These are phyloP conservation scores for Fraxinus baroniana DNA, from an alignment of 305 asterid genomes.

Conservation along the genomic window DNA sequence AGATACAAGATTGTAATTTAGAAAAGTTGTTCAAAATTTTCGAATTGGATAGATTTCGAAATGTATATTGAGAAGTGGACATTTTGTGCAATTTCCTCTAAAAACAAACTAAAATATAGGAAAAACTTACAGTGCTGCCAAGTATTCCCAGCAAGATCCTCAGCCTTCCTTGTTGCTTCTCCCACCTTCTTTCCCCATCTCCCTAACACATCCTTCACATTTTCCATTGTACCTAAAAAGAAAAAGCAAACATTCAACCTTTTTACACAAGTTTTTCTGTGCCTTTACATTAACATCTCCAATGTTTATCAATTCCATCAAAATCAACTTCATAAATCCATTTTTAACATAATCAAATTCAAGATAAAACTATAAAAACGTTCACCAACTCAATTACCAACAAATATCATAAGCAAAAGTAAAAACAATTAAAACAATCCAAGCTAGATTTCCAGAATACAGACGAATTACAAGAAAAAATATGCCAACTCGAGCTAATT, in stretches of 20 bases:
- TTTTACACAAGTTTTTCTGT: not conserved
- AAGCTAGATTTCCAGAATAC: not conserved
- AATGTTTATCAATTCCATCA: slow-evolving; percentile 8
- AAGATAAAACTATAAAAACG: too few relatives aligned
- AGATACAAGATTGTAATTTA: not conserved
- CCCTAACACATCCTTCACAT: slow-evolving; percentile 74
- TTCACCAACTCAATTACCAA: not conserved
- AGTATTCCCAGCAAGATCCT: slow-evolving; percentile 85
- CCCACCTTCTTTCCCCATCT: slow-evolving; percentile 87
- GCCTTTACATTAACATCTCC: not conserved
- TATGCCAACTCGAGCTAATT: not conserved
- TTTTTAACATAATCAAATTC: not conserved
- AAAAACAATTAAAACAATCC: not conserved
- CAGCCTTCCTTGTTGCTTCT: slow-evolving; percentile 86
- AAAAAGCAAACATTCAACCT: not conserved
- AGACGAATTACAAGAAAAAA: not conserved
- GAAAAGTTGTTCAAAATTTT: not conserved
- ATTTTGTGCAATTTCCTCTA: not conserved
- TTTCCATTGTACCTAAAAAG: slow-evolving; percentile 62
- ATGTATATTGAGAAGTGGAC: not conserved
- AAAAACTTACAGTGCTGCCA: slow-evolving; percentile 83
- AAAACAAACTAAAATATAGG: not conserved
- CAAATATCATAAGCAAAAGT: slow-evolving; percentile 1
- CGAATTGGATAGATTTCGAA: not conserved
- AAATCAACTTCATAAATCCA: not conserved